Evolutionary conservation across 1,139 yeast species (phyloP), one percentile per base, ranked within the genome.

Genomic region (Kodamaea alishanica): DNA sequence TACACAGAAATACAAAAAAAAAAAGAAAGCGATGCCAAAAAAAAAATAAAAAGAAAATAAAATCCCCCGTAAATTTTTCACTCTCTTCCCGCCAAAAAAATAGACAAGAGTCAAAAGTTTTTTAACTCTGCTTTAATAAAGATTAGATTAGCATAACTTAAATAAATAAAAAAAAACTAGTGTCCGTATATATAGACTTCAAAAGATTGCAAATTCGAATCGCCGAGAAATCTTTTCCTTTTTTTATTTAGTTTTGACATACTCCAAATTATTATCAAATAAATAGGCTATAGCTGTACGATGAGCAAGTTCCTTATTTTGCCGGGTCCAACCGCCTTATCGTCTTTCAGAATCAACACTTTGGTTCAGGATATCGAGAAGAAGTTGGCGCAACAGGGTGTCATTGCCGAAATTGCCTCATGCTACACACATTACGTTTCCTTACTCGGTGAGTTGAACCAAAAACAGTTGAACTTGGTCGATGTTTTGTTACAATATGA

Each of bases 251-350:
- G 20, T 15, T 15, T 15, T 4, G 4, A 15, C 20, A 15, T 15
- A 28, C 31, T 28, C 31, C 20, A 23, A 12, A 28, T 20, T n/a
- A 12, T 12, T 28, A 28, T 28, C 12, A n/a, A 28, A 28, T n/a
- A 28, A n/a, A 28, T n/a, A 28, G 31, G 31, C 12, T n/a, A n/a
- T 28, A 9, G 48, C 43, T 30, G 22, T 23, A 15, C 33, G 6
- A 48, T 43, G 45, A 46, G 42, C 35, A 39, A 44, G 33, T 67
- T 62, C 63, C 73, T 84, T 60, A 74, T 84, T 50, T 72, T 87
- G 50, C 84, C 96, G 37, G 98, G 98, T 44, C 95, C 97, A 38
- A 77, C 77, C 58, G 97, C 97, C 47, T 75, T 90, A 58, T 89
- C 97, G 38, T 77, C 76, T 38, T 92, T 92, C 64, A 79, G 98